These are phyloP conservation scores for Trichoderma lentiforme DNA, from an alignment of 2,329 filamentous ascomycete species.

Conservation along the genomic window DNA sequence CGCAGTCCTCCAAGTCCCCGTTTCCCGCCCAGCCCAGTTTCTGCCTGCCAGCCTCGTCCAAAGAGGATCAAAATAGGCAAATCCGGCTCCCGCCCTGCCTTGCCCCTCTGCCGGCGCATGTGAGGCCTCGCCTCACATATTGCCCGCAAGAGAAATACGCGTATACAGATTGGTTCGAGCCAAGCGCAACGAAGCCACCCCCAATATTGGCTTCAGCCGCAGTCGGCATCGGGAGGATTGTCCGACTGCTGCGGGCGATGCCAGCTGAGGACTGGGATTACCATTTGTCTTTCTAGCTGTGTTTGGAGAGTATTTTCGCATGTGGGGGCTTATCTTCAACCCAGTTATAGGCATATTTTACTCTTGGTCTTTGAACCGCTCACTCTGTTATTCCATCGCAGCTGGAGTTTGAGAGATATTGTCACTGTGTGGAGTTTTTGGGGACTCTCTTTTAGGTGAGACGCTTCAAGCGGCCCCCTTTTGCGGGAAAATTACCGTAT, in stretches of 20 bases:
- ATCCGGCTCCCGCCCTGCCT: not conserved
- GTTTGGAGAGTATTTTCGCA: not conserved
- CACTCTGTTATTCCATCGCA: not conserved
- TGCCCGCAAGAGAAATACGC: not conserved
- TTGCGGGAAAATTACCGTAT: not conserved
- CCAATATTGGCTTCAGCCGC: constrained; percentile 2
- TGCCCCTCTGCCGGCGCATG: not conserved
- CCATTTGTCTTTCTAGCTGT: not conserved
- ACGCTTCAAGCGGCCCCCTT: not conserved
- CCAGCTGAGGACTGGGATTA: not conserved
- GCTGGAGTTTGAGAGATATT: not conserved
- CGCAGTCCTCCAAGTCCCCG: not conserved
- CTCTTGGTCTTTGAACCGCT: not conserved
- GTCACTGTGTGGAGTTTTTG: not conserved
- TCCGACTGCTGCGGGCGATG: not conserved
- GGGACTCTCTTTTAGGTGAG: not conserved
- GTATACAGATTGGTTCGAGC: not conserved
- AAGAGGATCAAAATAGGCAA: not conserved
- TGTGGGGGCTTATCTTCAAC: not conserved
- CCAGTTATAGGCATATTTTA: not conserved
- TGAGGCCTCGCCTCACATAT: not conserved
- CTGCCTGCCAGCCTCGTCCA: not conserved
- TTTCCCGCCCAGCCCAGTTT: not conserved
- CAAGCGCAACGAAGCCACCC: not conserved
- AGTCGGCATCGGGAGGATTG: not conserved